Conservation (phyloP, 225 moss, liverwort and hornwort genomes). For the Marchantia polymorpha region DNA sequence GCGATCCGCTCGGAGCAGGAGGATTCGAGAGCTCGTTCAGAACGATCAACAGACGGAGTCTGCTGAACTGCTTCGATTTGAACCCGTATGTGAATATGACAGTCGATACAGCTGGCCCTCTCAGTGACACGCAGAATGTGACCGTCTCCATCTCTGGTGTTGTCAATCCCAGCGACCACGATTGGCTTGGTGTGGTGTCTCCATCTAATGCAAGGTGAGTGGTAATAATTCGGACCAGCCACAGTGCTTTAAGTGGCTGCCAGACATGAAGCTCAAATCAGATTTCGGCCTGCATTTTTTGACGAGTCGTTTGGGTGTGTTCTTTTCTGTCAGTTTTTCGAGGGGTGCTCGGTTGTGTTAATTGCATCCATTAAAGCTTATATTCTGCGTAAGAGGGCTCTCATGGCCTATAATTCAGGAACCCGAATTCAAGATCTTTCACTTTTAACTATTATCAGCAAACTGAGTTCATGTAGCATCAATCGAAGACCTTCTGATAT, state of each 20-base stretch:
- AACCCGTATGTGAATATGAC: constrained; percentile 41
- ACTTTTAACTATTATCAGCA: too few relatives aligned
- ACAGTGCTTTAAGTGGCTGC: not conserved
- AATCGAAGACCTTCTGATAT: too few relatives aligned
- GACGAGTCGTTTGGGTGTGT: not conserved
- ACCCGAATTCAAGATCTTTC: too few relatives aligned
- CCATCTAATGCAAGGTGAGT: constrained; percentile 43
- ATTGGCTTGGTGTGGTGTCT: constrained; percentile 50
- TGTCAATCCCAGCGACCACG: constrained; percentile 30
- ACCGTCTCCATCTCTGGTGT: constrained; percentile 39
- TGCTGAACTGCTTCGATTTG: constrained; percentile 25
- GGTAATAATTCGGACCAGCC: not conserved
- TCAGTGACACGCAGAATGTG: constrained; percentile 38
- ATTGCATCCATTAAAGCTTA: not conserved
- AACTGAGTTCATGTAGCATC: too few relatives aligned
- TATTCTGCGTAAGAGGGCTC: not conserved
- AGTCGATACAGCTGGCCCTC: constrained; percentile 40
- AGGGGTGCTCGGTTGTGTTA: not conserved
- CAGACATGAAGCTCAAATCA: not conserved
- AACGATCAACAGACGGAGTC: constrained; percentile 40
- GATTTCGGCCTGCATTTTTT: not conserved
- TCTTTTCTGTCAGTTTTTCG: not conserved
- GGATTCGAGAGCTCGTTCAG: constrained; percentile 29
- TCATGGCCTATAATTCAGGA: too few relatives aligned
- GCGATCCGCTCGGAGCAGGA: not conserved